phyloP scores from a whole-genome alignment of 768 basidiomycete genomes.

The Boletus rex-veris region DNA sequence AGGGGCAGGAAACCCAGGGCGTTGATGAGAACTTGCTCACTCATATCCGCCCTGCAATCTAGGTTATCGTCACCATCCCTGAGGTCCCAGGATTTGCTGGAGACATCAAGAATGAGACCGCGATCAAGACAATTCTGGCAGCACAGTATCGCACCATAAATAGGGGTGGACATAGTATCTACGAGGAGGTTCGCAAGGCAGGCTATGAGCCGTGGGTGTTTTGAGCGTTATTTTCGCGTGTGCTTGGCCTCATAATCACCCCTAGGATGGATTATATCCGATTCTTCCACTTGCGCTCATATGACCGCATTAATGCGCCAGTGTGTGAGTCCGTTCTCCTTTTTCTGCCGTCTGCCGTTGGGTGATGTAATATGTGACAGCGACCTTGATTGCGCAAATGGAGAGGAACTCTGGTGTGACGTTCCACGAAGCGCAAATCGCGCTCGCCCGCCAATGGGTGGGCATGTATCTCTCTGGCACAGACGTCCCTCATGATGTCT shows the following conservation, averaged over 20 bases:
- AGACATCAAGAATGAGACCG: conserved; percentile 61
- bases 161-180: conserved; percentile 82
- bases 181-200: conserved; percentile 72
- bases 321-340: conserved; percentile 38
- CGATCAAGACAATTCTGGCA: conserved; percentile 81
- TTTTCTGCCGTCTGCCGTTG: conserved; percentile 15
- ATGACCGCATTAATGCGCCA: conserved; percentile 87
- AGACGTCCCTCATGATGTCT: conserved; percentile 47
- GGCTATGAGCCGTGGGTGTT: conserved; percentile 72
- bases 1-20: background rate
- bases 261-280: conserved; percentile 76
- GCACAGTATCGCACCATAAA: conserved; percentile 88
- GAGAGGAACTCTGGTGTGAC: conserved; percentile 72
- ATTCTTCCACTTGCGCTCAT: conserved; percentile 90
- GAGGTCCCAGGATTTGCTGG: conserved; percentile 91
- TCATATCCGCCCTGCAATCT: background rate
- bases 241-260: background rate
- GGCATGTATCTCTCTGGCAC: conserved; percentile 41
- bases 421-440: conserved; percentile 85
- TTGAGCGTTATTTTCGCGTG: background rate
- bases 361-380: conserved; percentile 18
- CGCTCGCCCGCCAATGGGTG: conserved; percentile 74
- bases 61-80: conserved; percentile 87
- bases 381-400: conserved; percentile 59
- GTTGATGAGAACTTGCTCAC: background rate